Conservation (phyloP, 495 filamentous ascomycete genomes). For the Penicillium lividum region DNA sequence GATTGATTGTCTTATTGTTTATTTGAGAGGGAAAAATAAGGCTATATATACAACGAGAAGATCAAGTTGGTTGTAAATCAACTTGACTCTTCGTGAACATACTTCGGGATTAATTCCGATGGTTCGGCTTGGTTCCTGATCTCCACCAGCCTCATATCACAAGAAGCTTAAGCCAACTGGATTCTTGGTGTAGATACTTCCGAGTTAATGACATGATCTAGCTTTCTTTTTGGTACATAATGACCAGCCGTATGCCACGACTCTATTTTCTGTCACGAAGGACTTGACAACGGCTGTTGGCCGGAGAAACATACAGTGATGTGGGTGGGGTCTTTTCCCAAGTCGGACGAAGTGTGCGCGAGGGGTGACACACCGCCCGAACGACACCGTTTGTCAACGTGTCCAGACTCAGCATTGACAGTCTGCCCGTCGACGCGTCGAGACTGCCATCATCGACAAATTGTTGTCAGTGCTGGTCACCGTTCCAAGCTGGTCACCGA, state of each 20-base stretch:
- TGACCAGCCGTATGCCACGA: not conserved
- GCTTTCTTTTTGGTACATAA: not conserved
- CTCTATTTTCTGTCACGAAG: not conserved
- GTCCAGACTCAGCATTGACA: slow-evolving; percentile 7
- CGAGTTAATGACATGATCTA: not conserved
- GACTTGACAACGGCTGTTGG: slow-evolving; percentile 3
- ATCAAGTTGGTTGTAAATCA: too few species aligned
- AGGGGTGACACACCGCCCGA: slow-evolving; percentile 5
- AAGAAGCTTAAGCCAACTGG: not conserved
- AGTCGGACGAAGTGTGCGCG: slow-evolving; percentile 1
- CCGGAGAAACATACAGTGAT: slow-evolving; percentile 3
- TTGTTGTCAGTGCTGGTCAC: too few species aligned
- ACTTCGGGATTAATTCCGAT: too few species aligned
- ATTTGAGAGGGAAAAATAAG: too few species aligned
- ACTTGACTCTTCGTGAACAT: too few species aligned
- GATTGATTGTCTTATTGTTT: too few species aligned
- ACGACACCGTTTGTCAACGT: slow-evolving; percentile 1
- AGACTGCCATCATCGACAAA: not conserved
- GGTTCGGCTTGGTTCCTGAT: too few species aligned
- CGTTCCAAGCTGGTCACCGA: not conserved
- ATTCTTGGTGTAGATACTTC: not conserved
- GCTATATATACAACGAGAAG: too few species aligned
- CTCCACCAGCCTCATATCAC: not conserved
- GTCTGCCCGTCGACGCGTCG: slow-evolving; percentile 4
- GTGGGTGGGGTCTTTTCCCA: not conserved